A percentile compares a stretch with the other conserved stretches of the same genome.
Evolutionary conservation across 2,329 filamentous ascomycete species (phyloP).

Genomic region (Paracoccidioides brasiliensis): DNA sequence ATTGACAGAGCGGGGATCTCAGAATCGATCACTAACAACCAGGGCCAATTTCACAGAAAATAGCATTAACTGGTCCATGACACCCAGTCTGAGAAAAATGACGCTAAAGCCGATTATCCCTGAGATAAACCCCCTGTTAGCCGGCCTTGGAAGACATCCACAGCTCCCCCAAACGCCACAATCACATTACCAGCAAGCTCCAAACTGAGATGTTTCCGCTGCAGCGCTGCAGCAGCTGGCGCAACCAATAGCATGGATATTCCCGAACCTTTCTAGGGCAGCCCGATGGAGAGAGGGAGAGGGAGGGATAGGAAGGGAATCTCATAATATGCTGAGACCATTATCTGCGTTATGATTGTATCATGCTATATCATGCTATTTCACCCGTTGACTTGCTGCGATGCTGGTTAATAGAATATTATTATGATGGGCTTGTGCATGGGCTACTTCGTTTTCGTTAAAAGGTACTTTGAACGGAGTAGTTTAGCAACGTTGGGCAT

Average conservation of each 20-base stretch:
- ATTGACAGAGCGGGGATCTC: too few species aligned
- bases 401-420: not conserved
- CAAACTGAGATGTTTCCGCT: not conserved
- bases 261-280: not conserved
- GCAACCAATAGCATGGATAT: not conserved
- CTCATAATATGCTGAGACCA: too few species aligned
- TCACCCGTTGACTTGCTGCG: not conserved
- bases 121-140: not conserved
- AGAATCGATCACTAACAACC: too few species aligned
- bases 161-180: not conserved
- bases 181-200: not conserved
- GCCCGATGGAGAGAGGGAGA: not conserved
- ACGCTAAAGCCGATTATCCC: not conserved
- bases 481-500: not conserved
- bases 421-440: too few species aligned
- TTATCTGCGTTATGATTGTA: too few species aligned
- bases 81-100: not conserved
- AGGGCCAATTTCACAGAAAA: too few species aligned
- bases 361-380: not conserved
- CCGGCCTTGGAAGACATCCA: not conserved
- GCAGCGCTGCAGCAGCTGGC: not conserved
- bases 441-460: too few species aligned
- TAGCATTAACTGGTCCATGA: not conserved
- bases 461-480: not conserved
- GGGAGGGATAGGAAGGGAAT: too few species aligned